A percentile compares a stretch with the other conserved stretches of the same genome.
Evolutionary conservation across 176 grass and related monocot species (phyloP).

Genomic region (Cenchrus americanus): DNA sequence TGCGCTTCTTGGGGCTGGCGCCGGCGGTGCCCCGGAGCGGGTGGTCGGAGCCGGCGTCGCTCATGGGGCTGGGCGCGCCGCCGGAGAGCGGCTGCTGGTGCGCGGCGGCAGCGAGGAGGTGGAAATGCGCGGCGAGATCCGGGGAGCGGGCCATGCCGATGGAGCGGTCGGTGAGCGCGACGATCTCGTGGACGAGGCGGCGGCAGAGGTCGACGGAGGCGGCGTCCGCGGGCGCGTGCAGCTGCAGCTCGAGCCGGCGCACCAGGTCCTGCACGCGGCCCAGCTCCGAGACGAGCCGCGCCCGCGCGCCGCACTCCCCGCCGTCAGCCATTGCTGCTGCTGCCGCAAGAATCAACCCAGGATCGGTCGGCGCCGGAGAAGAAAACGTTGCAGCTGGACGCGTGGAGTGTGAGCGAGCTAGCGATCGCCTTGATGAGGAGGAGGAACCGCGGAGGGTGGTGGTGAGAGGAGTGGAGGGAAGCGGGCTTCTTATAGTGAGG

Average conservation of each 20-base stretch:
- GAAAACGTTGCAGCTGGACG: neutral
- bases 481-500: constrained; percentile 30
- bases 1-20: constrained; percentile 54
- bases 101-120: neutral
- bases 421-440: neutral
- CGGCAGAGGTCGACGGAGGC: constrained; percentile 50
- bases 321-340: constrained; percentile 47
- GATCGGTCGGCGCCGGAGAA: neutral
- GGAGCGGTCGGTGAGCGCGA: constrained; percentile 58
- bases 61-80: constrained; percentile 49
- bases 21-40: neutral
- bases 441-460: neutral
- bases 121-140: constrained; percentile 19
- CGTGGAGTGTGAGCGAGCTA: no score
- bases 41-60: constrained; percentile 54
- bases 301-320: constrained; percentile 9
- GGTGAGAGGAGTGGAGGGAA: neutral
- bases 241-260: constrained; percentile 53
- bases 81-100: neutral
- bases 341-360: neutral
- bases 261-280: constrained; percentile 50
- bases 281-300: constrained; percentile 54
- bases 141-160: constrained; percentile 45
- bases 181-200: constrained; percentile 47
- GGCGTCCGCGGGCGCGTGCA: constrained; percentile 19